Percentiles rank a stretch among this genome's conserved stretches.
phyloP scores from a whole-genome alignment of 305 asterid species.

The Coffea humblotiana region DNA sequence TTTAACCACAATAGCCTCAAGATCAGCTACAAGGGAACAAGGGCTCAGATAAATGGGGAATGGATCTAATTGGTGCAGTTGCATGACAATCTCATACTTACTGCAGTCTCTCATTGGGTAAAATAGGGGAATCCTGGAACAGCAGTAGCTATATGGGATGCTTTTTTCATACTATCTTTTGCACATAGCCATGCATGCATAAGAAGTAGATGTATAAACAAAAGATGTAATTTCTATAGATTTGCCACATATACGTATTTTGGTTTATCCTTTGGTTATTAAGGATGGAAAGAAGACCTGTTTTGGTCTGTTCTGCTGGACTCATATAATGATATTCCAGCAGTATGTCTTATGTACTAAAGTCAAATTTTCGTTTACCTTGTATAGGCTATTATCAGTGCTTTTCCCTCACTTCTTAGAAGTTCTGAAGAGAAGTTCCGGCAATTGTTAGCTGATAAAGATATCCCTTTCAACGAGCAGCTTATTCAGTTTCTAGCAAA shows the following conservation, averaged over 20 bases:
- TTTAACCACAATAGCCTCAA: neutral
- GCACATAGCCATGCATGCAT: neutral
- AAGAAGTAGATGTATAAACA: neutral
- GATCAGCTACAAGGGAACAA: neutral
- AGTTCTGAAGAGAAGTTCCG: constrained; percentile 66
- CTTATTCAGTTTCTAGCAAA: constrained; percentile 66
- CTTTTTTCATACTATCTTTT: neutral
- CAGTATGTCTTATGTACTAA: neutral
- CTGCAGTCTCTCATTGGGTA: neutral
- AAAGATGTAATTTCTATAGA: neutral
- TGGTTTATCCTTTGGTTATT: neutral
- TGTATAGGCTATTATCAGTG: constrained; percentile 61
- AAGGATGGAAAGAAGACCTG: neutral
- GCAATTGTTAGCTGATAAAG: constrained; percentile 48
- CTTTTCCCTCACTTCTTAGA: constrained; percentile 71
- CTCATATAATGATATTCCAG: neutral
- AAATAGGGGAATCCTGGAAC: neutral
- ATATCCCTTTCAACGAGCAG: constrained; percentile 64
- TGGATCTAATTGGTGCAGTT: neutral
- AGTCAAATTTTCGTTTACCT: constrained; percentile 13
- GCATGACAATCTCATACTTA: neutral
- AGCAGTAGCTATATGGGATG: neutral
- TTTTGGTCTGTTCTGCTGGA: neutral
- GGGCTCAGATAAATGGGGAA: neutral
- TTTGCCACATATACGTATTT: neutral